Conservation (phyloP, 2,329 filamentous ascomycete species). For the Verticillium nonalfalfae region DNA sequence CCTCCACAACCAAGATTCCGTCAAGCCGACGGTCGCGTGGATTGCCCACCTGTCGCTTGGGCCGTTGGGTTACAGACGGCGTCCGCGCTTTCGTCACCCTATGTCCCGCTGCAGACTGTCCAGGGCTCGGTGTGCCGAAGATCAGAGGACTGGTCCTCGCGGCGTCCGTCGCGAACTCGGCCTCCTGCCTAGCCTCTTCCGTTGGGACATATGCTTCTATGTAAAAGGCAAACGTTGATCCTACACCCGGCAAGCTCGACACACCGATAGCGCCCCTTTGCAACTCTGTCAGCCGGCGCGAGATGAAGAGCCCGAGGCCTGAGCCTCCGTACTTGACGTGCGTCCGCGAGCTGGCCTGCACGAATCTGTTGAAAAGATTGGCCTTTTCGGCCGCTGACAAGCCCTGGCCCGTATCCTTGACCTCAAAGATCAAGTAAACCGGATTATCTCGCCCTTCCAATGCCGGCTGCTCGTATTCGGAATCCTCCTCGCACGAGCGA, state of each 20-base stretch:
- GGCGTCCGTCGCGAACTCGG: constrained; percentile 27
- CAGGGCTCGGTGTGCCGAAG: not conserved
- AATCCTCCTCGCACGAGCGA: constrained; percentile 39
- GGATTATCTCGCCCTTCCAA: constrained; percentile 31
- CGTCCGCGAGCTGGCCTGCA: constrained; percentile 69
- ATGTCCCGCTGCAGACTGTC: not conserved
- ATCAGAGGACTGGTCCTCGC: not conserved
- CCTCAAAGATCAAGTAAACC: constrained; percentile 64
- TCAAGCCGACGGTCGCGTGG: constrained; percentile 20
- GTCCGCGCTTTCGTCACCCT: not conserved
- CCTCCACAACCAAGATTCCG: constrained; percentile 50
- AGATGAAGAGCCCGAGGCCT: constrained; percentile 74
- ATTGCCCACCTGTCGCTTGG: not conserved
- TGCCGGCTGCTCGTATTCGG: constrained; percentile 26
- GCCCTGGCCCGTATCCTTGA: constrained; percentile 72
- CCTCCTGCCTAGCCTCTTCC: constrained; percentile 30
- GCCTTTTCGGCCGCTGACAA: constrained; percentile 66
- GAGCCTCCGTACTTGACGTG: constrained; percentile 76
- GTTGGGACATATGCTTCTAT: constrained; percentile 50
- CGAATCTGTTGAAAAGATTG: constrained; percentile 71
- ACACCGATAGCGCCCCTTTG: constrained; percentile 78
- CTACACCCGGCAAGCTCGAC: constrained; percentile 59
- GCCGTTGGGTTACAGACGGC: not conserved
- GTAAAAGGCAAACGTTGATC: constrained; percentile 71
- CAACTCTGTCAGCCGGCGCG: constrained; percentile 69